Conservation (phyloP, 352 stramenopile genomes). For the Peronospora belbahrii region DNA sequence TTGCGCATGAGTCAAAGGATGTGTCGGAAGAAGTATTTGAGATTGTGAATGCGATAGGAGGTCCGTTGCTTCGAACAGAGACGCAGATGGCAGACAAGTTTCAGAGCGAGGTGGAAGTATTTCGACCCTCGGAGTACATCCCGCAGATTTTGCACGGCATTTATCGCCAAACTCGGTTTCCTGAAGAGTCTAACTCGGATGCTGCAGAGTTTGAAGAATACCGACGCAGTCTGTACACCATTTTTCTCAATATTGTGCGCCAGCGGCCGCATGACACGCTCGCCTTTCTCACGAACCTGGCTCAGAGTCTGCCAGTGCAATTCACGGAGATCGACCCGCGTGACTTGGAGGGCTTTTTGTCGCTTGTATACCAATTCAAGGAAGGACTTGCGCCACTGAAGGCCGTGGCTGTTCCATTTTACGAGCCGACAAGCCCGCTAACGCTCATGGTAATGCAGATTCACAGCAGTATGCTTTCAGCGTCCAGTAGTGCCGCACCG, state of each 20-base stretch:
- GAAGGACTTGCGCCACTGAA: conserved; percentile 69
- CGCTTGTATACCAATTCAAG: conserved; percentile 76
- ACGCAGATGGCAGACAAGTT: conserved; percentile 16
- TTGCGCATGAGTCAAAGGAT: conserved; percentile 75
- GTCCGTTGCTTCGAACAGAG: conserved; percentile 60
- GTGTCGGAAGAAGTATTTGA: conserved; percentile 85
- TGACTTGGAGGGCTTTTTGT: conserved; percentile 73
- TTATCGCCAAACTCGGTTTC: conserved; percentile 76
- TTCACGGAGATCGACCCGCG: conserved; percentile 47
- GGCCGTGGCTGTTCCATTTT: conserved; percentile 41
- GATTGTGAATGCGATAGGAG: conserved; percentile 67
- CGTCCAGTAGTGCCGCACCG: conserved; percentile 13
- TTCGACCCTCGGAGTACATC: conserved; percentile 66
- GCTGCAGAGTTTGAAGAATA: conserved; percentile 82
- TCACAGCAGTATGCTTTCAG: conserved; percentile 49
- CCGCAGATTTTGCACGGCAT: conserved; percentile 77
- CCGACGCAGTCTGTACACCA: conserved; percentile 74
- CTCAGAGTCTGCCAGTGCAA: conserved; percentile 44
- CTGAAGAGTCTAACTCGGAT: conserved; percentile 65
- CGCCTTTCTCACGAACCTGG: conserved; percentile 53
- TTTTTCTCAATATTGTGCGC: conserved; percentile 83
- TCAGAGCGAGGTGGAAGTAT: conserved; percentile 38
- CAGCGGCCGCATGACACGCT: conserved; percentile 63
- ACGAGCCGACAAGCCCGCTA: conserved; percentile 58
- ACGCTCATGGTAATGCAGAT: conserved; percentile 62